Evolutionary conservation across 1,284 basidiomycete genomes (phyloP), one percentile per base, ranked within the genome.

Genomic region (Filobasidium uniguttulatum): DNA sequence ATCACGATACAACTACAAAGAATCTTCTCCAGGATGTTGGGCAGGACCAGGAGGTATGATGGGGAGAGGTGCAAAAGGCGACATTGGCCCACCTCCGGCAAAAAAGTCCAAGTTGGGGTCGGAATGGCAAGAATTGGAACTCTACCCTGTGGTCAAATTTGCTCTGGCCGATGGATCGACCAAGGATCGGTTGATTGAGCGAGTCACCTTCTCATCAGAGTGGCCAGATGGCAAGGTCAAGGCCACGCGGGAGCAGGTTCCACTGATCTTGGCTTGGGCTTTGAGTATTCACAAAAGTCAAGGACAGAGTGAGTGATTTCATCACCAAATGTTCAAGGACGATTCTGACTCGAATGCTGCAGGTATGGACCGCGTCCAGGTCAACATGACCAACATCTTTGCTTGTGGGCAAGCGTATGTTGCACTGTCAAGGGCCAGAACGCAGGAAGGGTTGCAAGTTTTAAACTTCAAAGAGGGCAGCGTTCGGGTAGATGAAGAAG

Each of bases 221-320:
- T 72, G 85, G 30, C 83, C 84, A 14, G 82, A 72, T 61, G 88
- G 87, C 1, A 83, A 89, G 63, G 65, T 88, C 12, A 84, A 87
- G 65, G 82, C 81, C 46, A 79, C 71, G 58, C 74, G 79, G 62
- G 73, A 65, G 3, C 86, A 90, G 83, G 66, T 89, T 1, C 86
- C 85, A 0, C 69, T 91, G 29, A 87, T 90, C 52, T 75, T 89
- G n/a, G 79, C 85, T 0, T 90, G 85, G 86, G 86, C 87, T 0
- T 85, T 88, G 81, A 88, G 85, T 47, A 94, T 94, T 48, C 90
- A 96, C 67, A 94, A 96, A 67, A 84, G 83, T 30, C 89, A 91
- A 65, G 87, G 87, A 2, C 87, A 90, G 68, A 91, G 66, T 68
- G 44, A 60, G 67, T 58, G 4, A n/a, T n/a, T n/a, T n/a, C n/a